Evolutionary conservation across 164 flowering plant genomes (phyloP), one percentile per base, ranked within the genome.

Genomic region (Annona cherimola): DNA sequence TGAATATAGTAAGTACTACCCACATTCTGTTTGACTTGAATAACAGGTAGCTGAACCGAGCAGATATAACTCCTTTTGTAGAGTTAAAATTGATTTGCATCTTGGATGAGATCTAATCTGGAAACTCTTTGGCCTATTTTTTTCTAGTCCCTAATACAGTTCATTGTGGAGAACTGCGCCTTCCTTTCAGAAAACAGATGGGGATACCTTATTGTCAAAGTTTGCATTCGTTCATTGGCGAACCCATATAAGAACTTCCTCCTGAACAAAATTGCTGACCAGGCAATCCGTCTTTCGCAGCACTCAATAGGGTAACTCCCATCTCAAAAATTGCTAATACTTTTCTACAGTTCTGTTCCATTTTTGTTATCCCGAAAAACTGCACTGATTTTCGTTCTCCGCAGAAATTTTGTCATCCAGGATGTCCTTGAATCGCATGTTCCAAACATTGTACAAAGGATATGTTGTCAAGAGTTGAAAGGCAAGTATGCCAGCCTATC

Each of bases 391-490:
- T 42, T 12, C 9, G 35, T 7, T 35, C 35, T 66, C 4, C 43
- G 11, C 46, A 66, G 68, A 26, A 66, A 66, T 66, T 66, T 14
- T 42, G 46, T 66, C 40, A 46, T 66, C 2, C 68, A 66, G 43
- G 43, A 66, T 26, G 19, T 43, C 18, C 68, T 66, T n/a, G 50
- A 18, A 66, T 42, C 40, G 4, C 43, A 42, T 18, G 4, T 39
- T 0, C 68, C 68, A 43, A n/a, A 5, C 4, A 66, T 42, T 16
- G 16, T 8, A 4, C 26, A 66, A 12, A 12, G 16, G 1, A 66
- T 42, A 66, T 18, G 45, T 5, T n/a, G 50, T 8, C 26, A 43
- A 7, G n/a, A 66, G 54, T 54, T 66, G n/a, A 43, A 44, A n/a
- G 69, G 69, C 12, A 18, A 66, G 35, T 66, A 44, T 18, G 39